Conservation (phyloP, 192 early-diverging fungal genomes). For the Cladochytrium replicatum region DNA sequence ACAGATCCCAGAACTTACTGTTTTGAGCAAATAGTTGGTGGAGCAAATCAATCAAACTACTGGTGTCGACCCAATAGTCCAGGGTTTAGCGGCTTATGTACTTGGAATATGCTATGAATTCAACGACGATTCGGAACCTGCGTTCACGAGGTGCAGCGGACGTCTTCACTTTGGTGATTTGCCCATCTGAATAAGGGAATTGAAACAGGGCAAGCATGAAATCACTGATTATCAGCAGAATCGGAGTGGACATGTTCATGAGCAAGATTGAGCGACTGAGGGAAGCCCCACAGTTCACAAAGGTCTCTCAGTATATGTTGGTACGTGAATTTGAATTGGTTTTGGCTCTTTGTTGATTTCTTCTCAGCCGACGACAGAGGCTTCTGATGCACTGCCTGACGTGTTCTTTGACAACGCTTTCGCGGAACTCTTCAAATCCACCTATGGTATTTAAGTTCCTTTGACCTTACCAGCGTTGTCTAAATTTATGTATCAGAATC, state of each 20-base stretch:
- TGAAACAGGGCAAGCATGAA: conserved; percentile 57
- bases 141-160: conserved; percentile 49
- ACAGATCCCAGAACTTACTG: neutral
- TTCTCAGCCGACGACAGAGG: conserved; percentile 48
- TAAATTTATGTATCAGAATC: conserved; percentile 2
- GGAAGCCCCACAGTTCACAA: conserved; percentile 72
- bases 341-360: conserved; percentile 4
- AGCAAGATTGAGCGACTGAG: conserved; percentile 75
- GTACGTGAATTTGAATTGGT: conserved; percentile 3
- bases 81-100: conserved; percentile 82
- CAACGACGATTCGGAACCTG: conserved; percentile 69
- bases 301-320: conserved; percentile 50
- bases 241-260: conserved; percentile 77
- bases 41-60: conserved; percentile 84
- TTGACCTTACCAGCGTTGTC: neutral
- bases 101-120: conserved; percentile 81
- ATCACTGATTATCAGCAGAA: conserved; percentile 72
- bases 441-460: conserved; percentile 50
- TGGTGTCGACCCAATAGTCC: conserved; percentile 71
- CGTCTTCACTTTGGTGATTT: conserved; percentile 8
- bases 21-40: conserved; percentile 51
- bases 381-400: conserved; percentile 47
- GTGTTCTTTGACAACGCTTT: conserved; percentile 77
- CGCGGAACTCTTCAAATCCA: conserved; percentile 74
- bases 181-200: neutral